phyloP scores from a whole-genome alignment of 139 green algal species.

The Chlamydomonas incerta region DNA sequence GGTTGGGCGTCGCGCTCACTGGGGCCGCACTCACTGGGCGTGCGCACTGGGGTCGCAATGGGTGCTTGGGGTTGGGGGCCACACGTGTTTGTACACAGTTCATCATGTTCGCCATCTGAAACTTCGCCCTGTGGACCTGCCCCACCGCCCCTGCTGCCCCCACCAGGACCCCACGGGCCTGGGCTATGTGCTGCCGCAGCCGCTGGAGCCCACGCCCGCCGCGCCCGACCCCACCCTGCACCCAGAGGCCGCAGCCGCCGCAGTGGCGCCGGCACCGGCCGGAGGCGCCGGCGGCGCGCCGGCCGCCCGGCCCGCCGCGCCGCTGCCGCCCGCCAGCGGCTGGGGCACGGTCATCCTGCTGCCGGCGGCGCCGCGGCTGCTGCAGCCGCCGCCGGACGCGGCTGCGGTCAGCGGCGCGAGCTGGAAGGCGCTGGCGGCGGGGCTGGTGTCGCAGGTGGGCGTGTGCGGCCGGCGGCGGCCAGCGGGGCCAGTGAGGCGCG shows the following conservation, averaged over 20 bases:
- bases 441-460: conserved; percentile 4
- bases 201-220: not conserved
- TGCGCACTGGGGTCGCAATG: too few relatives aligned
- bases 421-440: conserved; percentile 8
- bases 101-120: too few relatives aligned
- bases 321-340: not conserved
- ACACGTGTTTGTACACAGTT: too few relatives aligned
- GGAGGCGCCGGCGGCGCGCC: not conserved
- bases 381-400: not conserved
- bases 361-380: conserved; percentile 24
- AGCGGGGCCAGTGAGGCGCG: too few relatives aligned
- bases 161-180: conserved; percentile 43
- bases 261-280: not conserved
- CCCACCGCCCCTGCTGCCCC: not conserved
- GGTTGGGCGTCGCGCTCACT: too few relatives aligned
- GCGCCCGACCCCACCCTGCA: not conserved
- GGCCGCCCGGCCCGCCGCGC: not conserved
- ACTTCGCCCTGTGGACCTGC: too few relatives aligned
- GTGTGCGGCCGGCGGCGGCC: too few relatives aligned
- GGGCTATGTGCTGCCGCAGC: conserved; percentile 48
- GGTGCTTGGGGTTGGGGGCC: too few relatives aligned
- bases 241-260: not conserved
- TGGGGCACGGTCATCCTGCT: conserved; percentile 41
- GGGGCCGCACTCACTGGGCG: too few relatives aligned
- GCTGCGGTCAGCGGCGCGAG: not conserved